Conservation (phyloP, 345 rosid species). For the Heritiera fomes region DNA sequence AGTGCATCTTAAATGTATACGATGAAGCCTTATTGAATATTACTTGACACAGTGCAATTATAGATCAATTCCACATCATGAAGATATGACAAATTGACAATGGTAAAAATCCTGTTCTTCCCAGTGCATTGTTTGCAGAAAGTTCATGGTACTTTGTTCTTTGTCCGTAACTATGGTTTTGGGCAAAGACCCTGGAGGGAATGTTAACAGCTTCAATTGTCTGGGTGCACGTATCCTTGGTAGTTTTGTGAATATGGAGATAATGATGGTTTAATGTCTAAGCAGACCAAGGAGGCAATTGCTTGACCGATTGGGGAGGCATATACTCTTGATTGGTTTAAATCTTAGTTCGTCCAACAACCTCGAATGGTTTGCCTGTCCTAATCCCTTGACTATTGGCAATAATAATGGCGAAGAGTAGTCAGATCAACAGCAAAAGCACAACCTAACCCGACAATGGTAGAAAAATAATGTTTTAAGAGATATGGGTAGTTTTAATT, state of each 20-base stretch:
- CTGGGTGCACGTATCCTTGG: neutral
- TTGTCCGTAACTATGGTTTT: neutral
- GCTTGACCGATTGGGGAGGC: conserved; percentile 19
- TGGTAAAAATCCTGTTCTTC: neutral
- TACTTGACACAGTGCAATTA: too few species aligned
- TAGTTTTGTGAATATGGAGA: conserved; percentile 24
- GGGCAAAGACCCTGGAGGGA: too few species aligned
- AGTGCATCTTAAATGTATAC: neutral
- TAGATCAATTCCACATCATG: neutral
- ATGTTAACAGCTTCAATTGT: too few species aligned
- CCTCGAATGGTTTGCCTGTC: conserved; percentile 40
- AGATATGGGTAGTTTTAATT: neutral
- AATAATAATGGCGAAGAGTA: neutral
- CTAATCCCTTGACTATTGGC: conserved; percentile 12
- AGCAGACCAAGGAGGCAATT: neutral
- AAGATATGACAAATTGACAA: neutral
- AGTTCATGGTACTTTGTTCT: too few species aligned
- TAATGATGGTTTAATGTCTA: neutral
- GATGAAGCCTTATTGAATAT: too few species aligned
- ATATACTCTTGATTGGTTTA: neutral
- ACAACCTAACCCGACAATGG: conserved; percentile 27
- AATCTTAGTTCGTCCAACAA: conserved; percentile 38
- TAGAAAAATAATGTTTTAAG: neutral
- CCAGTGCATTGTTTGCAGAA: neutral
- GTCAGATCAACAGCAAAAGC: neutral